Evolutionary conservation across 768 basidiomycete species (phyloP).

Genomic region (Crassisporium funariophilum): DNA sequence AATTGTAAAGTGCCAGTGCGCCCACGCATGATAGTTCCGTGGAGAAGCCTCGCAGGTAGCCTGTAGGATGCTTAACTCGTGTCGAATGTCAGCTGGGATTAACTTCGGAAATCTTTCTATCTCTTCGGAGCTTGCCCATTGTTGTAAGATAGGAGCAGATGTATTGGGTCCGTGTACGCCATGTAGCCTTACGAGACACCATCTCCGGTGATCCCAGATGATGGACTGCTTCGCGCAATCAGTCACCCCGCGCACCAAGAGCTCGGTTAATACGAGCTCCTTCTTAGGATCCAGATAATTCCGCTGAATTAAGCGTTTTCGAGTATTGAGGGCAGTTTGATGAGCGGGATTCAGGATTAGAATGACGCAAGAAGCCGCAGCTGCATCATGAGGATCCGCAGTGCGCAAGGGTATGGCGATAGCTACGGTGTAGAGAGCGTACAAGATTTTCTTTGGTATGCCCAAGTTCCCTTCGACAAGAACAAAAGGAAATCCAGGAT

Average conservation of each 20-base stretch:
- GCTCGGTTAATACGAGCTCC: conserved; percentile 51
- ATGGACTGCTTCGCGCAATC: conserved; percentile 67
- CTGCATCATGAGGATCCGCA: conserved; percentile 20
- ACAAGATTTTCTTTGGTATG: conserved; percentile 59
- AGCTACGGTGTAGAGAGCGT: conserved; percentile 52
- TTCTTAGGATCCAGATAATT: conserved; percentile 36
- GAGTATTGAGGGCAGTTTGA: conserved; percentile 63
- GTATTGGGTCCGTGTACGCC: conserved; percentile 11
- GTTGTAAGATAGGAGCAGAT: conserved; percentile 1
- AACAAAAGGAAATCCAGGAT: conserved; percentile 50
- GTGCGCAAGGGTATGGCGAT: conserved; percentile 24
- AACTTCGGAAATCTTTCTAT: conserved; percentile 34
- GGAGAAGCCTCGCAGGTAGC: conserved; percentile 63
- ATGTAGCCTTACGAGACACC: conserved; percentile 51
- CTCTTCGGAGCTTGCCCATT: conserved; percentile 30
- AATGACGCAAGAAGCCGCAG: conserved; percentile 47
- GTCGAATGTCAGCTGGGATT: conserved; percentile 33
- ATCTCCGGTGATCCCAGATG: conserved; percentile 71
- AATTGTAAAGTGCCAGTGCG: conserved; percentile 56
- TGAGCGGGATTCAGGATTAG: conserved; percentile 70
- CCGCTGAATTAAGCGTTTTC: conserved; percentile 53
- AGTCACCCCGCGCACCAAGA: conserved; percentile 50
- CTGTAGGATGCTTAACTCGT: conserved; percentile 52
- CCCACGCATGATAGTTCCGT: conserved; percentile 77
- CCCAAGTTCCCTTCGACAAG: conserved; percentile 63